Base-by-base conservation (phyloP, 306 rosid species). In the Dalbergia cochinchinensis region DNA sequence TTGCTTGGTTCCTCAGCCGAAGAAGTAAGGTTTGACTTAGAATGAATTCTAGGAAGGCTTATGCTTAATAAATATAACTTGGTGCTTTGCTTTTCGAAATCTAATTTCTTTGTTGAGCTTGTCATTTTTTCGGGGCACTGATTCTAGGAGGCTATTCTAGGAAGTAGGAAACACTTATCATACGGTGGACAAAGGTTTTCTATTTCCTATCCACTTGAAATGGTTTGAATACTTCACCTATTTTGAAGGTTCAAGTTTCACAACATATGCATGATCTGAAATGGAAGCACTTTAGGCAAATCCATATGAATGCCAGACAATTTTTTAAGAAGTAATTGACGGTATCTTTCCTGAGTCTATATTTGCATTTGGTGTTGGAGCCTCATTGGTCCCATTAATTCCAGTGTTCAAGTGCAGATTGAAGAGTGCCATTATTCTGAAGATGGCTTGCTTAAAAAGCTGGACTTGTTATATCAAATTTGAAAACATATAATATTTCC, bases 161-260 rank as follows among this genome's bases (percentile, higher is more conserved):
- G 35, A 73, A 57, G 13, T n/a, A 57, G 22, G 16, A 19, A 47
- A n/a, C 51, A 48, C 26, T 3, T 59, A 50, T 53, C 68, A 19
- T 78, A 83, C 76, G 63, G 76, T 78, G 60, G 14, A 65, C 73
- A 47, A 45, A 41, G n/a, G 39, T 31, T 48, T 78, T 64, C 33
- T 44, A 12, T 61, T 39, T 19, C 51, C 53, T 11, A 50, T 22
- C 5, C 65, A 8, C 60, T 72, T 22, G 7, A 67, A 60, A 26
- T 68, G 58, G 51, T 67, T 68, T 60, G 14, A 50, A 59, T 51
- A 33, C 58, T 35, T 58, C 16, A 15, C 50, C 37, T 5, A 61
- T 59, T 78, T 37, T 39, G 59, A 66, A 65, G 11, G 58, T 51
- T 58, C 59, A 48, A 78, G 80, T 14, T 26, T 73, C 82, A 20